phyloP scores from a whole-genome alignment of 441 rosid genomes.

The Populus hybrid region DNA sequence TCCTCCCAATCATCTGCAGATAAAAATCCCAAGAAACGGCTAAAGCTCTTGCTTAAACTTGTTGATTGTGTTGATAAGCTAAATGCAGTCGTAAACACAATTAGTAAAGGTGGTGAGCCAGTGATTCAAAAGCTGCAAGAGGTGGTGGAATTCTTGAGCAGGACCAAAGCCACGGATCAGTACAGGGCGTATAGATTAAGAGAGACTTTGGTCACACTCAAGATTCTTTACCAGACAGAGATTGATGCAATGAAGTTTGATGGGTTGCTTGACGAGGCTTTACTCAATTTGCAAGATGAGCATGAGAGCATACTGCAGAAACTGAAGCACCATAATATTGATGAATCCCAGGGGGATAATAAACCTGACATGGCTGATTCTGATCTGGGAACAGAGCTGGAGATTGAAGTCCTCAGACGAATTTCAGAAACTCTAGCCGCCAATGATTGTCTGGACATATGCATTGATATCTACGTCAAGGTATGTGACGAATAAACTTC shows the following conservation, averaged over 20 bases:
- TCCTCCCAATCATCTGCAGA: constrained; percentile 29
- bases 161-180: constrained; percentile 65
- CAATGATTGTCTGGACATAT: constrained; percentile 62
- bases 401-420: constrained; percentile 40
- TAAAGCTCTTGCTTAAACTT: constrained; percentile 34
- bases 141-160: constrained; percentile 72
- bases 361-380: constrained; percentile 17
- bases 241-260: constrained; percentile 63
- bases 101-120: constrained; percentile 46
- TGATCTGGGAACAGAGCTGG: constrained; percentile 44
- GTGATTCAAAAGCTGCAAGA: constrained; percentile 69
- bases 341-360: constrained; percentile 22
- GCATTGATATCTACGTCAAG: constrained; percentile 60
- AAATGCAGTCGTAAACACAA: constrained; percentile 31
- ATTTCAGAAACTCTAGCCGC: constrained; percentile 45
- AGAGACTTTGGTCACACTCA: constrained; percentile 54
- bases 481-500: constrained; percentile 10
- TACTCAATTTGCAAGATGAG: constrained; percentile 58
- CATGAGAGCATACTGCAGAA: constrained; percentile 43
- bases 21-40: constrained; percentile 29
- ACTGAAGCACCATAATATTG: constrained; percentile 39
- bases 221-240: constrained; percentile 46
- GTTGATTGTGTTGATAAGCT: constrained; percentile 47
- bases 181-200: constrained; percentile 44
- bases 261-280: constrained; percentile 62